Evolutionary conservation across 139 green algal genomes (phyloP), one percentile per base, ranked within the genome.

Genomic region (Chlorella sp.): DNA sequence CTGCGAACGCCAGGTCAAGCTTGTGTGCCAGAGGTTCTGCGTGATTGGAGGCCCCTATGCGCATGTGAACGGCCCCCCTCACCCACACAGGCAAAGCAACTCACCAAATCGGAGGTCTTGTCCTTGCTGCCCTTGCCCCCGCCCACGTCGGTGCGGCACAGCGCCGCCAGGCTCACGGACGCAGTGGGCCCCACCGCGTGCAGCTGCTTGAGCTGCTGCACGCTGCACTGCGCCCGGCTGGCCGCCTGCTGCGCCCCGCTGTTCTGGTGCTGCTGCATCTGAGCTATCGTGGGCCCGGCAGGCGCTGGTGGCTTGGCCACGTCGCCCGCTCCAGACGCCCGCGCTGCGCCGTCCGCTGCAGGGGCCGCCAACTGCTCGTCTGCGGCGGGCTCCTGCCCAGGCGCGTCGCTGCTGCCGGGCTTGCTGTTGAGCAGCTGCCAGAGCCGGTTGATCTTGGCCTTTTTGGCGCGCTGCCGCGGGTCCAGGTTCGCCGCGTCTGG

Each of bases 141-240:
- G 1, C 62, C n/a, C n/a, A n/a, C n/a, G n/a, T n/a, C 67, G 49
- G 73, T 74, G 31, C 62, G 67, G 63, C 78, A 83, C 14, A 83
- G 49, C 20, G 72, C 72, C 49, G 78, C 78, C 1, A 83, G 42
- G 64, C 73, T 79, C 34, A 68, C 69, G 34, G 1, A 67, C 3
- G 1, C 33, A 27, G 20, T 65, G 31, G 72, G 55, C 60, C 68
- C 69, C 17, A 71, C 31, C 36, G 61, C 70, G n/a, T 35, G 32
- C 32, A 72, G 35, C 67, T 50, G 20, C 64, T 70, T 32, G 59
- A 17, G 2, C 70, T n/a, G n/a, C n/a, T n/a, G n/a, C n/a, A n/a
- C n/a, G n/a, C n/a, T n/a, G n/a, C n/a, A n/a, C n/a, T n/a, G n/a
- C n/a, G n/a, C 33, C 42, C 49, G 23, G 34, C 62, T 62, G 60